Conservation (phyloP, 225 moss, liverwort and hornwort species). For the Antitrichia curtipendula region DNA sequence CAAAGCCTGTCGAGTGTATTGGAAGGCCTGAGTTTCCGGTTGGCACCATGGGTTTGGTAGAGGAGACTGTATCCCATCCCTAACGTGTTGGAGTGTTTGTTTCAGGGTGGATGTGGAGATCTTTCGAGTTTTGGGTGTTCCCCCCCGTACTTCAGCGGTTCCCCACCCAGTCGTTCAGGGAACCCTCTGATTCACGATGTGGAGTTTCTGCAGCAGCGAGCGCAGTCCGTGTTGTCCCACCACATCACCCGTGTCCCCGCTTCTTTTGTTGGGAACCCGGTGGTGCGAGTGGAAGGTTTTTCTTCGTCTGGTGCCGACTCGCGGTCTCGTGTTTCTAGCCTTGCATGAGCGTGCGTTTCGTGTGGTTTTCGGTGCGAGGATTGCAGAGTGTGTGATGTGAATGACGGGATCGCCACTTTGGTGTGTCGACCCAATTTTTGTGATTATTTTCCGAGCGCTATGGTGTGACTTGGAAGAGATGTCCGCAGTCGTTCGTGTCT, state of each 20-base stretch:
- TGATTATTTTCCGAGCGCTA: neutral
- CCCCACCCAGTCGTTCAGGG: conserved; percentile 77
- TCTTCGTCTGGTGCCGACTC: conserved; percentile 49
- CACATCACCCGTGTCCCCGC: conserved; percentile 56
- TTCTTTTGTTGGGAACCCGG: conserved; percentile 59
- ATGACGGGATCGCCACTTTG: neutral
- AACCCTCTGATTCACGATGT: conserved; percentile 94
- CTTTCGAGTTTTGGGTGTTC: conserved; percentile 81
- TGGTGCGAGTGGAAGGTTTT: conserved; percentile 87
- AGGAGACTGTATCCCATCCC: neutral
- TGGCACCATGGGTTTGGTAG: neutral
- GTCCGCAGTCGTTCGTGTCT: neutral
- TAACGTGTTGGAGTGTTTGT: neutral
- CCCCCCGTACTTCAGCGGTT: conserved; percentile 91
- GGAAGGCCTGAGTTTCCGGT: neutral
- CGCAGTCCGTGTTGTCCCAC: conserved; percentile 58
- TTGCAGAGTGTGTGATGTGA: conserved; percentile 5
- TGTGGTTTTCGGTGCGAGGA: neutral
- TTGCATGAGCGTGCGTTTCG: conserved; percentile 27
- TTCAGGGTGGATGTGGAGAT: conserved; percentile 84
- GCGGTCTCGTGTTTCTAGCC: conserved; percentile 57
- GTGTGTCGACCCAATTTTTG: conserved; percentile 19
- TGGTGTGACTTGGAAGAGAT: neutral
- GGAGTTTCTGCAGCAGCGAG: conserved; percentile 88
- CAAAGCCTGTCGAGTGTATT: too few species aligned